These are phyloP conservation scores for Plenodomus tracheiphilus DNA, from an alignment of 2,329 filamentous ascomycete species.

Conservation along the genomic window DNA sequence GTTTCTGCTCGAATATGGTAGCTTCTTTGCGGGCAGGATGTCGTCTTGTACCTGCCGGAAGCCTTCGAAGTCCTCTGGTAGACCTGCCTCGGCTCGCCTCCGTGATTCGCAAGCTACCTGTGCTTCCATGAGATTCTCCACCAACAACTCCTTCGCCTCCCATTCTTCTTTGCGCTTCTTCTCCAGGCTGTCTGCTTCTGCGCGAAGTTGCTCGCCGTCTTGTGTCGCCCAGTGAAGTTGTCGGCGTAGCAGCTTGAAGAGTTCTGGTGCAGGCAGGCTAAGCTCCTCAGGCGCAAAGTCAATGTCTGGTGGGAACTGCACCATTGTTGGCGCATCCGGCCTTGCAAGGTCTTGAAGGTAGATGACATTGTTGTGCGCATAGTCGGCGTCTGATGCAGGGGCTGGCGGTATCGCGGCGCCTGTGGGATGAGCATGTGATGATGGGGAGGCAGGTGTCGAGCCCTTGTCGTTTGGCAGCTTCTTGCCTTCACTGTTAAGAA, in stretches of 20 bases:
- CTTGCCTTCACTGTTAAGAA: slow-evolving; percentile 44
- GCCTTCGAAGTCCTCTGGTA: slow-evolving; percentile 34
- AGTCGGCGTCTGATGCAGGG: slow-evolving; percentile 38
- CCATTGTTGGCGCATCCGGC: slow-evolving; percentile 58
- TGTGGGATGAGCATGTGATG: slow-evolving; percentile 30
- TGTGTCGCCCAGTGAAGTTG: slow-evolving; percentile 74
- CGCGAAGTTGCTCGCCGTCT: slow-evolving; percentile 65
- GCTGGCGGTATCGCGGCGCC: slow-evolving; percentile 23
- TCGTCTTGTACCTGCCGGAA: slow-evolving; percentile 44
- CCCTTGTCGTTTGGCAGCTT: slow-evolving; percentile 35
- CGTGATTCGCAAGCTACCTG: slow-evolving; percentile 56
- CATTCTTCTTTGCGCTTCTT: slow-evolving; percentile 71
- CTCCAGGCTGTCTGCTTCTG: slow-evolving; percentile 69
- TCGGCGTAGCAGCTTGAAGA: slow-evolving; percentile 65
- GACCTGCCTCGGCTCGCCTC: slow-evolving; percentile 38
- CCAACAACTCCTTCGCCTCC: slow-evolving; percentile 75
- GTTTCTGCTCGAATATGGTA: slow-evolving; percentile 28
- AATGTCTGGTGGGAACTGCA: slow-evolving; percentile 59
- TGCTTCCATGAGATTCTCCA: slow-evolving; percentile 75
- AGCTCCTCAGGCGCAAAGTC: slow-evolving; percentile 70
- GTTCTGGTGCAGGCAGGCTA: slow-evolving; percentile 64
- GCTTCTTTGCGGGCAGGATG: slow-evolving; percentile 33
- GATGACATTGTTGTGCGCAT: slow-evolving; percentile 60
- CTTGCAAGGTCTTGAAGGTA: slow-evolving; percentile 63
- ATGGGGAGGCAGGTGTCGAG: slow-evolving; percentile 41